These are phyloP conservation scores for Sicyos baderoa DNA, from an alignment of 306 rosid genomes.

Conservation along the genomic window DNA sequence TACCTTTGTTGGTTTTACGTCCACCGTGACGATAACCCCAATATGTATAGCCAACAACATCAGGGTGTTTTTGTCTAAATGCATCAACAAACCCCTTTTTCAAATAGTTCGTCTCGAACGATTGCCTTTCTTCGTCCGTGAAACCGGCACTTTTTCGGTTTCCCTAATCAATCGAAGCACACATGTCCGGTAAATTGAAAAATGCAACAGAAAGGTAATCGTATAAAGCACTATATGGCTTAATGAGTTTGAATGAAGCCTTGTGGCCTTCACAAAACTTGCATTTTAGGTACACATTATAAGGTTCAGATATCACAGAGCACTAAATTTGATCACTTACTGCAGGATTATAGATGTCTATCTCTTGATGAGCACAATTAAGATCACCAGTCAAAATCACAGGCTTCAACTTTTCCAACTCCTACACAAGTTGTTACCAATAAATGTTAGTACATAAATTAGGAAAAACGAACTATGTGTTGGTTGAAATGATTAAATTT, in stretches of 20 bases:
- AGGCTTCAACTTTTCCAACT: constrained; percentile 85
- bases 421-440: constrained; percentile 37
- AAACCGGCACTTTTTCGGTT: constrained; percentile 90
- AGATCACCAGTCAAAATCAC: constrained; percentile 91
- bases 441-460: constrained; percentile 20
- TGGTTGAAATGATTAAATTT: too few relatives aligned
- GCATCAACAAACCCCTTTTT: constrained; percentile 81
- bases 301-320: background rate
- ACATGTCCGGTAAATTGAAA: background rate
- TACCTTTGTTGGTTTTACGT: constrained; percentile 80
- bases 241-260: background rate
- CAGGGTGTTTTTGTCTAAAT: constrained; percentile 77
- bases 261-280: background rate
- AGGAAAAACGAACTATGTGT: constrained; percentile 15
- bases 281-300: background rate
- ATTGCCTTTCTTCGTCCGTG: constrained; percentile 81
- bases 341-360: constrained; percentile 80
- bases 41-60: constrained; percentile 80
- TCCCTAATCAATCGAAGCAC: constrained; percentile 40
- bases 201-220: background rate
- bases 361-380: constrained; percentile 95
- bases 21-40: constrained; percentile 90
- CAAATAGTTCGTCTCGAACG: constrained; percentile 66
- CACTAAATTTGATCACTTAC: constrained; percentile 40
- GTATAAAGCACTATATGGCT: background rate